A percentile compares a stretch with the other conserved stretches of the same genome.
Conservation (phyloP, 2,329 filamentous ascomycete genomes). For the Thelonectria blattea region DNA sequence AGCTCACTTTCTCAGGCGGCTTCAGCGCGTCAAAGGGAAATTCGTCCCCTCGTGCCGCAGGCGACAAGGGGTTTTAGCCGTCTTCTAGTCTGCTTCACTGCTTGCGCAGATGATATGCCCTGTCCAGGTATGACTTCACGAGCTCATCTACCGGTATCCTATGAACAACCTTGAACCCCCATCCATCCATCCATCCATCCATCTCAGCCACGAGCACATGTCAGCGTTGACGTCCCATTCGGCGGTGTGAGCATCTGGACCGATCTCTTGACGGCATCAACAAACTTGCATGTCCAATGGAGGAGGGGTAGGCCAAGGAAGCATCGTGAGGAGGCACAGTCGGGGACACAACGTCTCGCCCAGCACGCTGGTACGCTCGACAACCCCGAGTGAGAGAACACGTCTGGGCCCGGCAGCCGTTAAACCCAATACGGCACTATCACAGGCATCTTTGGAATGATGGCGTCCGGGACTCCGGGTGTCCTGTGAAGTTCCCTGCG, state of each 20-base stretch:
- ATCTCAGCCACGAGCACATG: constrained; percentile 24
- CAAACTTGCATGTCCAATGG: neutral
- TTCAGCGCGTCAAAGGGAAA: constrained; percentile 40
- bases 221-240: constrained; percentile 16
- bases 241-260: constrained; percentile 32
- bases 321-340: neutral
- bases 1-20: constrained; percentile 28
- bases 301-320: neutral
- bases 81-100: constrained; percentile 19
- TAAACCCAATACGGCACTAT: constrained; percentile 14
- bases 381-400: constrained; percentile 8
- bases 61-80: neutral
- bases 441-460: constrained; percentile 2
- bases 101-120: constrained; percentile 25
- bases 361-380: constrained; percentile 9
- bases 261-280: constrained; percentile 6
- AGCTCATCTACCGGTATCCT: neutral
- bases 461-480: constrained; percentile 16
- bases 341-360: constrained; percentile 1
- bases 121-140: no score
- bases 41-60: constrained; percentile 9
- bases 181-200: constrained; percentile 34
- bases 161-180: constrained; percentile 23
- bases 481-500: constrained; percentile 13
- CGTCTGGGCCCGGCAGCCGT: neutral